A percentile compares a stretch with the other conserved stretches of the same genome.
phyloP scores from a whole-genome alignment of 768 basidiomycete species.

The Boletus pseudo-olivaceus region DNA sequence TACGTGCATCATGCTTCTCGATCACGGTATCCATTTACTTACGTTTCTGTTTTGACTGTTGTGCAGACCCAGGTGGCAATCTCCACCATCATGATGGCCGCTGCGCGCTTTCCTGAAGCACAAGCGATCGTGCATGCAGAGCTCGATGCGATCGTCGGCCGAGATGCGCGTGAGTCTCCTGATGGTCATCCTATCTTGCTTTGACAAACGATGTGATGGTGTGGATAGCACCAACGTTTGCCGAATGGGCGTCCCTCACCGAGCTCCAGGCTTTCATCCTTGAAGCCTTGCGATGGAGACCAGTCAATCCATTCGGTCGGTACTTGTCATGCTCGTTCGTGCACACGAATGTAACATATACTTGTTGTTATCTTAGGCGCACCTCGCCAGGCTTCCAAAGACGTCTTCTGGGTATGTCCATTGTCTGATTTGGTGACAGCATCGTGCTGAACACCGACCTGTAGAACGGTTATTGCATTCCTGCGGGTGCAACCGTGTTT shows the following conservation, averaged over 20 bases:
- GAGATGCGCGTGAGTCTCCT: too few relatives aligned
- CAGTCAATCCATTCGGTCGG: slow-evolving; percentile 32
- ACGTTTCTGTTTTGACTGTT: neutral
- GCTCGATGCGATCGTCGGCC: slow-evolving; percentile 36
- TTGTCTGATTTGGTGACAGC: too few relatives aligned
- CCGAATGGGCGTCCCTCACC: slow-evolving; percentile 30
- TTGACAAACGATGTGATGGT: neutral
- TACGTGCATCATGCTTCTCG: slow-evolving; percentile 4
- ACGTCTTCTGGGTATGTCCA: slow-evolving; percentile 25
- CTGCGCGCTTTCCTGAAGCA: slow-evolving; percentile 33
- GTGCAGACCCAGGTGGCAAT: slow-evolving; percentile 27
- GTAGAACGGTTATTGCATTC: slow-evolving; percentile 36
- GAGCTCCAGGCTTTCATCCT: slow-evolving; percentile 38
- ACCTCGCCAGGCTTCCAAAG: slow-evolving; percentile 25
- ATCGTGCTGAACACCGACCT: neutral
- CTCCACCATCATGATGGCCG: slow-evolving; percentile 34
- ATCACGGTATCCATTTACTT: neutral
- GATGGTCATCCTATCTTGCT: too few relatives aligned
- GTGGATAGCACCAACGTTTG: slow-evolving; percentile 35
- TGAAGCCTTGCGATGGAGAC: slow-evolving; percentile 40
- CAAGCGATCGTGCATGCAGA: slow-evolving; percentile 36
- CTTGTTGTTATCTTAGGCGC: slow-evolving; percentile 11
- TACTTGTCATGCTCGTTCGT: neutral
- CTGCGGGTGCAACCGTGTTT: slow-evolving; percentile 33
- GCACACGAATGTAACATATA: neutral